Conservation (phyloP, 345 rosid species). For the Brassica juncea region DNA sequence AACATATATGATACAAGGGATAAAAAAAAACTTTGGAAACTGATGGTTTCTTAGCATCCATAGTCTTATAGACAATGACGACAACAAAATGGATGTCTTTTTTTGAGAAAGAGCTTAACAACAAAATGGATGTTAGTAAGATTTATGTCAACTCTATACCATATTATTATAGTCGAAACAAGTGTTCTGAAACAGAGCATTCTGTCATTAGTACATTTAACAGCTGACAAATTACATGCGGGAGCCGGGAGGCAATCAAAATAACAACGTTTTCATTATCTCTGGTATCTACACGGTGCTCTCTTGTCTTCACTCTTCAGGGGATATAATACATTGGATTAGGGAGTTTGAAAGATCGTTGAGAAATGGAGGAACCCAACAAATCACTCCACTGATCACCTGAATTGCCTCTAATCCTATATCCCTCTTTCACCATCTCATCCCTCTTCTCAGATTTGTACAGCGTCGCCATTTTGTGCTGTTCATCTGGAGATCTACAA, state of each 20-base stretch:
- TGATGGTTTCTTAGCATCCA: background rate
- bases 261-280: constrained; percentile 24
- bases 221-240: background rate
- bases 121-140: background rate
- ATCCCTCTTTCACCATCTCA: constrained; percentile 73
- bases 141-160: background rate
- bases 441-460: constrained; percentile 73
- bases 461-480: constrained; percentile 54
- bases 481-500: constrained; percentile 60
- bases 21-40: background rate
- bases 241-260: constrained; percentile 11
- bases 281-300: constrained; percentile 7
- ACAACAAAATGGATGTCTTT: background rate
- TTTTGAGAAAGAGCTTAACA: background rate
- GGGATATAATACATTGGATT: constrained; percentile 89
- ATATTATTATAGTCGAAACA: background rate
- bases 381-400: constrained; percentile 98
- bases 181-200: background rate
- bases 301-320: constrained; percentile 29
- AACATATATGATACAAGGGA: background rate
- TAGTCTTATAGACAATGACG: background rate
- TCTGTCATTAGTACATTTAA: background rate
- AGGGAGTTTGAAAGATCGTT: constrained; percentile 81
- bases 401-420: constrained; percentile 74
- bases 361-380: constrained; percentile 60